Percentiles rank a stretch among this genome's conserved stretches.
Conservation (phyloP, 306 rosid genomes). For the Arachis stenosperma region DNA sequence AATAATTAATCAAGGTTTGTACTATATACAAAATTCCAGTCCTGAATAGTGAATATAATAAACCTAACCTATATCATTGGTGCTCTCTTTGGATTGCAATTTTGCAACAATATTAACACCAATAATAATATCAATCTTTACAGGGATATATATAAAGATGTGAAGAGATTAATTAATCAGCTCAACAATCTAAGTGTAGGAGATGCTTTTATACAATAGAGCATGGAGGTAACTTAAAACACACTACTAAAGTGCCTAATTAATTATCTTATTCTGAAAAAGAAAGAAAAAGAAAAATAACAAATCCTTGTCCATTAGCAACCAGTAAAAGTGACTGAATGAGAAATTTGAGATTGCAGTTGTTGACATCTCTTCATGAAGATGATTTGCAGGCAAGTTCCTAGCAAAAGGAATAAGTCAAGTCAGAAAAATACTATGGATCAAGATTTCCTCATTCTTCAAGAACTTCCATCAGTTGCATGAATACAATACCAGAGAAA, state of each 20-base stretch:
- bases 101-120: conserved; percentile 5
- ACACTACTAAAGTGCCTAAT: conserved; percentile 32
- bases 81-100: conserved; percentile 1
- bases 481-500: too few species aligned
- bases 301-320: conserved; percentile 31
- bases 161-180: conserved; percentile 39
- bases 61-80: conserved; percentile 17
- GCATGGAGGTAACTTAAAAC: conserved; percentile 34
- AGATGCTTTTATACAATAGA: conserved; percentile 44
- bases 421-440: conserved; percentile 32
- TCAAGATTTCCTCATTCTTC: conserved; percentile 8
- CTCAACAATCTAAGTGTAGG: conserved; percentile 32
- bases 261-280: conserved; percentile 28
- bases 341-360: conserved; percentile 36
- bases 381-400: conserved; percentile 41
- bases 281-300: conserved; percentile 33
- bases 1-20: conserved; percentile 22
- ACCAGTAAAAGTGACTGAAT: conserved; percentile 23
- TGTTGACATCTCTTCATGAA: conserved; percentile 31
- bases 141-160: conserved; percentile 15
- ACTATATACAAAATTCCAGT: conserved; percentile 31
- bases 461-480: neutral
- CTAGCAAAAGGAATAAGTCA: conserved; percentile 31
- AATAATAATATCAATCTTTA: conserved; percentile 31
- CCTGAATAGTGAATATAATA: neutral